phyloP scores from a whole-genome alignment of 768 basidiomycete genomes.

The Trametes villosa region DNA sequence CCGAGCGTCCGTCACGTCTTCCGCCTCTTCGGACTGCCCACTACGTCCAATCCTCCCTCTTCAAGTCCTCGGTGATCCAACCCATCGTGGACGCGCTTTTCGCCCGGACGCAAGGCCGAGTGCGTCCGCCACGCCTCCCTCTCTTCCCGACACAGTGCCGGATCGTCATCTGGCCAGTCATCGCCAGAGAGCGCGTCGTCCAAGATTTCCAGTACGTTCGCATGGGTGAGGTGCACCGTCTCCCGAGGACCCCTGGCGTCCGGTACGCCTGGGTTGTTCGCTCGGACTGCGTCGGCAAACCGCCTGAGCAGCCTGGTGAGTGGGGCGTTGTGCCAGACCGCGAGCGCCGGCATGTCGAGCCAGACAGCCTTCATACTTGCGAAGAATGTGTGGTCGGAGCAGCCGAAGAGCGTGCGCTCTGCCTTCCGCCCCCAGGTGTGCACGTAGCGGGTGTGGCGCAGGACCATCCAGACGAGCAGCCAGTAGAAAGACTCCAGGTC shows the following conservation, averaged over 20 bases:
- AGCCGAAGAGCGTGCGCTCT: background rate
- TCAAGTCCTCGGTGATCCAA: no score
- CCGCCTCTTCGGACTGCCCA: no score
- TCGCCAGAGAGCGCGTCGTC: background rate
- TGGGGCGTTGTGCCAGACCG: background rate
- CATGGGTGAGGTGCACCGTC: background rate
- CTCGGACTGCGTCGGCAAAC: background rate
- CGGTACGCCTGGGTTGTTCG: background rate
- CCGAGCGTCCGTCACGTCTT: no score
- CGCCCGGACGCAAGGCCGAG: background rate
- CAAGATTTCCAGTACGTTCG: background rate
- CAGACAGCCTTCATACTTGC: background rate
- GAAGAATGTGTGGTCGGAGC: background rate
- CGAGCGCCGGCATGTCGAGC: background rate
- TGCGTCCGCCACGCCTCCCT: background rate
- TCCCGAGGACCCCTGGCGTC: background rate
- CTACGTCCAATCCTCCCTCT: no score
- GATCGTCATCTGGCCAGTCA: slow-evolving; percentile 10
- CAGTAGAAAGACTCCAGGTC: slow-evolving; percentile 17
- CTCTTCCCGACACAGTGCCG: background rate
- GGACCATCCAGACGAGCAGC: slow-evolving; percentile 16
- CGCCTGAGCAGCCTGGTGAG: background rate
- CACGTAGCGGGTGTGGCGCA: slow-evolving; percentile 7
- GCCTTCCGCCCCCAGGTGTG: background rate
- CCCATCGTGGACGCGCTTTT: background rate